Percentiles rank a stretch among this genome's conserved stretches.
Conservation (phyloP, 257 asterid species). For the Nemophila menziesii region DNA sequence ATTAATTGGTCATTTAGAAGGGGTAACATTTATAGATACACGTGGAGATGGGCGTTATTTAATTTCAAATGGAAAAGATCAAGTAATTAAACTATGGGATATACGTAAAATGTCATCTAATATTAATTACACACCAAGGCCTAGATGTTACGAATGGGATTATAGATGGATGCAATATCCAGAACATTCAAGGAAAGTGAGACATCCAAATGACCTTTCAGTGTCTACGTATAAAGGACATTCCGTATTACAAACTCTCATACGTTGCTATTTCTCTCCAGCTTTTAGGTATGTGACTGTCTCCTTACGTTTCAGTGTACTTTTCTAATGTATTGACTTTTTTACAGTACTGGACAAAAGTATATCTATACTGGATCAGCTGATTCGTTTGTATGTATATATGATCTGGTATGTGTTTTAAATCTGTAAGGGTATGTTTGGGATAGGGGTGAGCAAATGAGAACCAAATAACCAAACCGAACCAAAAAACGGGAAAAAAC, state of each 20-base stretch:
- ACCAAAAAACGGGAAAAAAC: too few species aligned
- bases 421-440: not conserved
- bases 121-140: slow-evolving; percentile 42
- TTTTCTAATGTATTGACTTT: slow-evolving; percentile 1
- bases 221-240: slow-evolving; percentile 85
- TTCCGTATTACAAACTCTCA: slow-evolving; percentile 69
- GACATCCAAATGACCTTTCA: slow-evolving; percentile 55
- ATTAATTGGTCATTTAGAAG: slow-evolving; percentile 87
- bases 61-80: slow-evolving; percentile 93
- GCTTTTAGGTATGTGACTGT: slow-evolving; percentile 74
- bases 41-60: slow-evolving; percentile 96
- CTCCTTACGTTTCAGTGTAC: too few species aligned
- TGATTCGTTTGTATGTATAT: slow-evolving; percentile 54
- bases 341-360: slow-evolving; percentile 89
- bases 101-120: slow-evolving; percentile 89
- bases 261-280: slow-evolving; percentile 94
- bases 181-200: slow-evolving; percentile 25
- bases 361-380: slow-evolving; percentile 87
- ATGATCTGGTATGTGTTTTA: slow-evolving; percentile 60
- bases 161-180: slow-evolving; percentile 92
- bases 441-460: too few species aligned
- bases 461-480: too few species aligned
- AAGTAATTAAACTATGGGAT: slow-evolving; percentile 90
- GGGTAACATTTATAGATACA: slow-evolving; percentile 71
- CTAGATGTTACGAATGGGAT: slow-evolving; percentile 55